These are phyloP conservation scores for Solanum bulbocastanum DNA, from an alignment of 257 asterid genomes.

Conservation along the genomic window DNA sequence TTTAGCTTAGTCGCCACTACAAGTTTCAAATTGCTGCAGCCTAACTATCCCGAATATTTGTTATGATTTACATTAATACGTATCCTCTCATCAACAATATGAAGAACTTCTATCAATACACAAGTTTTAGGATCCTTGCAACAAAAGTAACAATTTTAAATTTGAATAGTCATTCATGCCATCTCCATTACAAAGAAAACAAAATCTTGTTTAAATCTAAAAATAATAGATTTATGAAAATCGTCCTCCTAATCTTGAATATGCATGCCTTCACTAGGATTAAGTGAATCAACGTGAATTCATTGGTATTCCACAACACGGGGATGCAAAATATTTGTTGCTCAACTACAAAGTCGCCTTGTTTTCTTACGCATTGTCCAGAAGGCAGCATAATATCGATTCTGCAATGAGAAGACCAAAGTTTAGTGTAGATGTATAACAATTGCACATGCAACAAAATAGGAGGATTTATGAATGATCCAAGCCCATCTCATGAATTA, in stretches of 20 bases:
- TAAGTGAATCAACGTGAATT: not conserved
- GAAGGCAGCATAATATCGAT: constrained; percentile 71
- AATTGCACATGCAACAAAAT: not conserved
- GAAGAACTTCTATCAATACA: not conserved
- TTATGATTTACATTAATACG: not conserved
- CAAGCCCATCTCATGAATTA: not conserved
- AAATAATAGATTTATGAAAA: not conserved
- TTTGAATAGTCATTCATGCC: not conserved
- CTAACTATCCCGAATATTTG: not conserved
- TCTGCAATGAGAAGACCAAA: constrained; percentile 28
- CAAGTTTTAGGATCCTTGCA: not conserved
- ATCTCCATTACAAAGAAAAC: not conserved
- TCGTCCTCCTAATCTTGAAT: not conserved
- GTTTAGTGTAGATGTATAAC: not conserved
- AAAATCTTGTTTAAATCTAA: not conserved
- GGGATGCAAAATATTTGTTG: not conserved
- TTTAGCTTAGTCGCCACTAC: too few species aligned
- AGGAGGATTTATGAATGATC: not conserved
- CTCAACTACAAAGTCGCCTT: not conserved
- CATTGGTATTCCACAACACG: not conserved
- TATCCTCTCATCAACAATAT: not conserved
- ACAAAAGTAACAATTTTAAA: not conserved
- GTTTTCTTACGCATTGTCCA: constrained; percentile 79
- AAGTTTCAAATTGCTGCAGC: not conserved
- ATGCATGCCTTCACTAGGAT: not conserved